phyloP scores from a whole-genome alignment of 768 basidiomycete genomes.

The Rubroboletus pulcherrimus region DNA sequence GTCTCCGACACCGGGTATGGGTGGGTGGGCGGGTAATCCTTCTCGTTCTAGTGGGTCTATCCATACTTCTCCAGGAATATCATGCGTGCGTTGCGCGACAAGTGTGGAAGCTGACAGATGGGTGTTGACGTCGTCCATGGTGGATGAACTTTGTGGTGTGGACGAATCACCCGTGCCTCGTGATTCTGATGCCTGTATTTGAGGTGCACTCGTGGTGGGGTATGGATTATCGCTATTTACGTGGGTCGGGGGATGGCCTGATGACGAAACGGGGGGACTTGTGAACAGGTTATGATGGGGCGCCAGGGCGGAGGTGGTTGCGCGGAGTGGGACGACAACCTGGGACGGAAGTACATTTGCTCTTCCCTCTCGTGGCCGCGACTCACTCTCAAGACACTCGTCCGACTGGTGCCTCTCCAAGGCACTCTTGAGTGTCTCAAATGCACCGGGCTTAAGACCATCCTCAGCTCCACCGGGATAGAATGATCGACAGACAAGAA shows the following conservation, averaged over 20 bases:
- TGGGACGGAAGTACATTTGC: constrained; percentile 5
- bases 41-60: constrained; percentile 63
- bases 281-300: constrained; percentile 4
- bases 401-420: constrained; percentile 47
- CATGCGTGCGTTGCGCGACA: constrained; percentile 28
- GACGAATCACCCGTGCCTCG: constrained; percentile 2
- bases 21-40: constrained; percentile 49
- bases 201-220: neutral
- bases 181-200: constrained; percentile 4
- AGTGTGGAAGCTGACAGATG: constrained; percentile 14
- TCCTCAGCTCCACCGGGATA: neutral
- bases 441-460: constrained; percentile 40
- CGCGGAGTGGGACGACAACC: constrained; percentile 12
- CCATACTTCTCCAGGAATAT: constrained; percentile 50
- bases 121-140: neutral
- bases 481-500: neutral
- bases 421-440: constrained; percentile 46
- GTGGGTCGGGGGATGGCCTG: neutral
- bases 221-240: constrained; percentile 21
- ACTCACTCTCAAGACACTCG: constrained; percentile 2
- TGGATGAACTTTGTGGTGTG: constrained; percentile 7
- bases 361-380: neutral
- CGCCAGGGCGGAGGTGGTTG: neutral
- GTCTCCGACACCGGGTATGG: constrained; percentile 12
- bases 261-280: neutral